Percentiles rank a stretch among this genome's conserved stretches.
These are phyloP conservation scores for Moesziomyces parantarcticus DNA, from an alignment of 1,284 basidiomycete species.

Conservation along the genomic window DNA sequence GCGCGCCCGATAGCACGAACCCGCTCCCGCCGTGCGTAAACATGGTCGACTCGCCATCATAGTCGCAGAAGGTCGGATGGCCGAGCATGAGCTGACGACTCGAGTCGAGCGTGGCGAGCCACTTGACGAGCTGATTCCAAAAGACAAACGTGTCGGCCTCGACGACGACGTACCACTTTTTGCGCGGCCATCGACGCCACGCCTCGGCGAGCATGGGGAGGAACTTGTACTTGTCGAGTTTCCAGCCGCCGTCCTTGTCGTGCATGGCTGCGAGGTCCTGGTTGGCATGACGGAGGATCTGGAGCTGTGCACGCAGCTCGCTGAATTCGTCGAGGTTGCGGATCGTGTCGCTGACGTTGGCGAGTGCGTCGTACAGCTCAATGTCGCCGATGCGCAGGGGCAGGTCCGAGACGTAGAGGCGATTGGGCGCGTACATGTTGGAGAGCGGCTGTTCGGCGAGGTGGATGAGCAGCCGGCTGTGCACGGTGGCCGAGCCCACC, in stretches of 20 bases:
- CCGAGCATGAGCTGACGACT: conserved; percentile 28
- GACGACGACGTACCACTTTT: conserved; percentile 51
- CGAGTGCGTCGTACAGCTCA: conserved; percentile 29
- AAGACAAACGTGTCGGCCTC: conserved; percentile 57
- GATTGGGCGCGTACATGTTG: conserved; percentile 20
- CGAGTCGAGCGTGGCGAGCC: conserved; percentile 18
- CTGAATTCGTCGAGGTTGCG: conserved; percentile 12
- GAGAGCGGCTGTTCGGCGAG: conserved; percentile 15
- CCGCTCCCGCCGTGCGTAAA: conserved; percentile 47
- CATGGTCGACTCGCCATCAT: conserved; percentile 25
- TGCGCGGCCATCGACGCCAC: conserved; percentile 20
- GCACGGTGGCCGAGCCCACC: conserved; percentile 33
- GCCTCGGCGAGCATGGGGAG: conserved; percentile 43
- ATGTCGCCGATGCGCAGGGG: conserved; percentile 19
- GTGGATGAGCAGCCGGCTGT: conserved; percentile 34
- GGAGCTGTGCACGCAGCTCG: conserved; percentile 11
- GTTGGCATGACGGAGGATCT: conserved; percentile 3
- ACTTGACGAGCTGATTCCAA: conserved; percentile 31
- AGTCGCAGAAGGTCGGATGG: conserved; percentile 31
- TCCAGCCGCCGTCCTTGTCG: conserved; percentile 38
- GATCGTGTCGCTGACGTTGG: conserved; percentile 30
- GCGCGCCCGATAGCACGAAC: conserved; percentile 22
- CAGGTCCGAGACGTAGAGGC: conserved; percentile 36
- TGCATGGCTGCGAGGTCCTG: conserved; percentile 19
- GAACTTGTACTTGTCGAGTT: conserved; percentile 55